Conservation (phyloP, 257 asterid species). For the Salvia rosmarinus region DNA sequence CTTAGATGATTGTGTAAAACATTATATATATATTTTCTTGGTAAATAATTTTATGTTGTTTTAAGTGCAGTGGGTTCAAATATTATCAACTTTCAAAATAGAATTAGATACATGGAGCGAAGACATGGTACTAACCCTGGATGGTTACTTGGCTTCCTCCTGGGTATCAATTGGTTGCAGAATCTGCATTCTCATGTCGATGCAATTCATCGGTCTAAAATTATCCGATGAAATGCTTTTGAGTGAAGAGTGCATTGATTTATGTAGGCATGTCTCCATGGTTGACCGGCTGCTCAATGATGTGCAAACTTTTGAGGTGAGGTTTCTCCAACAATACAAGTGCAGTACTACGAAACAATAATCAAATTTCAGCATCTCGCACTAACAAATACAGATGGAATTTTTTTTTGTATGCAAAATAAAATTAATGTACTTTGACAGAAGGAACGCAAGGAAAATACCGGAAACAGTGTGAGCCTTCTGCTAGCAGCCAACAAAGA, state of each 20-base stretch:
- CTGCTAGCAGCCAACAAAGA: conserved; percentile 22
- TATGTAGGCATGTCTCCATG: conserved; percentile 30
- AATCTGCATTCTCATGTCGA: conserved; percentile 31
- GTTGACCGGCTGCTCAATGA: conserved; percentile 42
- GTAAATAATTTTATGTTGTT: conserved; percentile 1
- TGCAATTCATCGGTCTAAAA: conserved; percentile 35
- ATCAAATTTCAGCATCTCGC: not conserved
- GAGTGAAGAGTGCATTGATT: conserved; percentile 30
- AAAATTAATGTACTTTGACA: conserved; percentile 15
- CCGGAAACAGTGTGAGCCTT: conserved; percentile 34
- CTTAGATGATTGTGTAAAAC: not conserved
- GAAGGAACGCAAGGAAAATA: conserved; percentile 36
- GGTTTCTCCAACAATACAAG: not conserved
- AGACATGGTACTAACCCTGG: conserved; percentile 30
- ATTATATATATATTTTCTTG: not conserved
- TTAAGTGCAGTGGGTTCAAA: conserved; percentile 35
- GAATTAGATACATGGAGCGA: conserved; percentile 35
- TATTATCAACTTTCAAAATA: conserved; percentile 31
- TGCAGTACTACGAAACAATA: not conserved
- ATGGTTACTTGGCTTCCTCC: conserved; percentile 38
- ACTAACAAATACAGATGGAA: not conserved
- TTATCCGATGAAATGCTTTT: conserved; percentile 32
- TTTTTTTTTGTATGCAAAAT: not conserved
- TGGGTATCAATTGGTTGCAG: conserved; percentile 34
- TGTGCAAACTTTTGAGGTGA: conserved; percentile 40